Base-by-base conservation (phyloP, 164 flowering plant genomes). In the Hamamelis virginiana region DNA sequence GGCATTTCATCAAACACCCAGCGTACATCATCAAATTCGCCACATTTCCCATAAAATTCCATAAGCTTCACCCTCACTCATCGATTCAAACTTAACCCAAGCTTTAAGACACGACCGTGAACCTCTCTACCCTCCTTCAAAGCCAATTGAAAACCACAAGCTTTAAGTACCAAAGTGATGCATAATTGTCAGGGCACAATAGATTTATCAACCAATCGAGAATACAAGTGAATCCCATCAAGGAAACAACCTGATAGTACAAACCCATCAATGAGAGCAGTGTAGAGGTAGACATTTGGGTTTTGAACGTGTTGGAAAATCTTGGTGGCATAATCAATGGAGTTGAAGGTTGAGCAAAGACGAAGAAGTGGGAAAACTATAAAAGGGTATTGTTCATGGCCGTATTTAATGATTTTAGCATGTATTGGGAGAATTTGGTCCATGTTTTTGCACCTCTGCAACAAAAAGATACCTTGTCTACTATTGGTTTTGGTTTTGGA, bases 241-340 rank as follows among this genome's bases (percentile, higher is more conserved):
- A 50, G 1, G 66, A 48, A 69, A 46, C 25, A 67, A 48, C 74
- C 78, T 8, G 75, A 52, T 2, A 50, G 76, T 8, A 72, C 67
- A 33, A 66, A 48, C 10, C 81, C 84, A 45, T 81, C 82, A 33
- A 78, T 72, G 47, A 78, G 72, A 69, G 78, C 78, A 60, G 84
- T 81, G 68, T 74, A 81, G 18, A 76, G 80, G 27, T 48, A 78
- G 26, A 81, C 78, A 64, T 81, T 81, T 13, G 80, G 84, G 70
- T 61, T 61, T 12, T 56, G 69, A 1, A 63, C 69, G 13, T 33
- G 16, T 18, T 65, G 56, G 48, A 81, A 78, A 23, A 81, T 59
- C 48, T 72, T 76, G 65, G 44, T 43, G 26, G 80, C 82, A 43
- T 81, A 76, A 68, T 76, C 68, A 52, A 75, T 62, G 71, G 78